Percentiles rank a stretch among this genome's conserved stretches.
Conservation (phyloP, 257 asterid genomes). For the Penstemon eatonii region DNA sequence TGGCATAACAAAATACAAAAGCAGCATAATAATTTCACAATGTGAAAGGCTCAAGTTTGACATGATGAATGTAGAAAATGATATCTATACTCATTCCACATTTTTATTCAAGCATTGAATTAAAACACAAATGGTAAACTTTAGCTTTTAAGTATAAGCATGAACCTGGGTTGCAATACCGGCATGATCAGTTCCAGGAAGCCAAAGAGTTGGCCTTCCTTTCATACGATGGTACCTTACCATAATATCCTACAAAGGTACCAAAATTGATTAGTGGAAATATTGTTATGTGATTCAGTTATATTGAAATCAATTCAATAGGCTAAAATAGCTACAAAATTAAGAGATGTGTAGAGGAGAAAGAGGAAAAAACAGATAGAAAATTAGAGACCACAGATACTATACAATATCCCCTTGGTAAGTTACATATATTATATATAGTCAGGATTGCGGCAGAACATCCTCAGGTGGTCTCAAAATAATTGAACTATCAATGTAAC, state of each 20-base stretch:
- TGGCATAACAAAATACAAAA: too few species aligned
- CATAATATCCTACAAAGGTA: constrained; percentile 75
- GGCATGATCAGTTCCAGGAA: constrained; percentile 99
- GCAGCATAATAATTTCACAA: not conserved
- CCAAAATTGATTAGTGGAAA: not conserved
- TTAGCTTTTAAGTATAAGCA: constrained; percentile 32
- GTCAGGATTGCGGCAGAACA: not conserved
- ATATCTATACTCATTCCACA: not conserved
- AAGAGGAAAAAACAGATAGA: not conserved
- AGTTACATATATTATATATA: not conserved
- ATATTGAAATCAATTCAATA: not conserved
- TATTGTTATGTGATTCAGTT: not conserved
- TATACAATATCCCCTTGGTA: not conserved
- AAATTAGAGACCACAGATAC: constrained; percentile 1
- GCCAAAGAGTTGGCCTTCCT: constrained; percentile 96
- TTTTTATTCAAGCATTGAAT: not conserved
- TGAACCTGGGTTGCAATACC: constrained; percentile 98
- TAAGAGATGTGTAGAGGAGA: not conserved
- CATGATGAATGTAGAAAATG: not conserved
- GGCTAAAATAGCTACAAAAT: not conserved
- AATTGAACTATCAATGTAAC: not conserved
- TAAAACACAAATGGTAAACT: constrained; percentile 4
- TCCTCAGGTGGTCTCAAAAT: not conserved
- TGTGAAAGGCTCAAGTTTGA: not conserved
- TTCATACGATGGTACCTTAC: constrained; percentile 90